These are phyloP conservation scores for Huntiella decipiens DNA, from an alignment of 2,329 filamentous ascomycete species.

Conservation along the genomic window DNA sequence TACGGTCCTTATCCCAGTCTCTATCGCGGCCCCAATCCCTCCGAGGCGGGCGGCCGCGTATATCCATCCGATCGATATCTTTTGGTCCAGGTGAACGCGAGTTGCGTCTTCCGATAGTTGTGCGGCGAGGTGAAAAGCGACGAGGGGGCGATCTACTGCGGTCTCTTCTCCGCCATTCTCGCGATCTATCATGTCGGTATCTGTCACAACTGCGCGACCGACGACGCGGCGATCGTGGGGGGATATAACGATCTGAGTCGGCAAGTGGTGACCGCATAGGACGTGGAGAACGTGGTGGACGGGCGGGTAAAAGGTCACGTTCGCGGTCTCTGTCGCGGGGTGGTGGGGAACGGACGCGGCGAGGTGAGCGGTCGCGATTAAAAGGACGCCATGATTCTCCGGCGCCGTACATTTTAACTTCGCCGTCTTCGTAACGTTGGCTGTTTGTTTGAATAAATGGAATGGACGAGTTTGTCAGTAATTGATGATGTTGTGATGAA, in stretches of 20 bases:
- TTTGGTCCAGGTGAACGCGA: conserved; percentile 14
- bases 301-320: conserved; percentile 21
- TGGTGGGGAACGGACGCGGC: conserved; percentile 16
- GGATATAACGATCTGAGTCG: conserved; percentile 27
- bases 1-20: conserved; percentile 16
- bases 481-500: neutral
- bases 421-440: conserved; percentile 38
- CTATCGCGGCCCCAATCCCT: conserved; percentile 18
- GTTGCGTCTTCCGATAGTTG: conserved; percentile 15
- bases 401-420: conserved; percentile 42
- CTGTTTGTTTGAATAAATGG: neutral
- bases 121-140: conserved; percentile 19
- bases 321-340: conserved; percentile 7
- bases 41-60: conserved; percentile 20
- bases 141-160: conserved; percentile 19
- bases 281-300: conserved; percentile 15
- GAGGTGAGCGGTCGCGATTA: conserved; percentile 26
- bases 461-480: neutral
- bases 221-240: conserved; percentile 24
- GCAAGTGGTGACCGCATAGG: conserved; percentile 21
- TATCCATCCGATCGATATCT: conserved; percentile 20
- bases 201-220: conserved; percentile 25
- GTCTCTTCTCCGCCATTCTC: conserved; percentile 16
- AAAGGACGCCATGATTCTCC: conserved; percentile 43
- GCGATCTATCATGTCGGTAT: conserved; percentile 24